Evolutionary conservation across 2,329 filamentous ascomycete species (phyloP).

Genomic region (Ophiosphaerella korrae): DNA sequence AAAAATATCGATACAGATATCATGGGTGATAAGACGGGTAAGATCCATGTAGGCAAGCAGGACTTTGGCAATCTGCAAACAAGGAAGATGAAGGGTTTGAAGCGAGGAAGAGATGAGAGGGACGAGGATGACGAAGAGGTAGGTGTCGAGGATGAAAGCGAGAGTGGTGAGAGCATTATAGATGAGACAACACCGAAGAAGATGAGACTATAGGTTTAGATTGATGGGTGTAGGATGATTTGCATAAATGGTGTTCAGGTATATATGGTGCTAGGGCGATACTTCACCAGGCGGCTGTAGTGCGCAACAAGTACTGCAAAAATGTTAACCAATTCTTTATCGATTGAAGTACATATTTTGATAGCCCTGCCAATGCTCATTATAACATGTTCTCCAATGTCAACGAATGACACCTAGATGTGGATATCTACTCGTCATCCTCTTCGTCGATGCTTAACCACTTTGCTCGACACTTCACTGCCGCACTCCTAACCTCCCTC

Average conservation of each 20-base stretch:
- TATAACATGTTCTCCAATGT: too few relatives aligned
- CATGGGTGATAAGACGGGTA: conserved; percentile 95
- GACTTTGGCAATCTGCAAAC: conserved; percentile 88
- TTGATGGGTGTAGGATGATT: background rate
- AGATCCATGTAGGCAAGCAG: conserved; percentile 88
- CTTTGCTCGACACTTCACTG: conserved; percentile 64
- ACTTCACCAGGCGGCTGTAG: background rate
- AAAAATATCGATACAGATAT: conserved; percentile 94
- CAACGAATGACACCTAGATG: too few relatives aligned
- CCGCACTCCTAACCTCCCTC: conserved; percentile 65
- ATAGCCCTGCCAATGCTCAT: too few relatives aligned
- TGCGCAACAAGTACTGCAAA: conserved; percentile 6
- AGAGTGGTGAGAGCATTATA: conserved; percentile 9
- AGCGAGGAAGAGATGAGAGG: conserved; percentile 66
- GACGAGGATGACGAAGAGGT: conserved; percentile 42
- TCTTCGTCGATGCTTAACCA: conserved; percentile 66
- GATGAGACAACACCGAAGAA: conserved; percentile 36
- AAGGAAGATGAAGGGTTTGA: conserved; percentile 98
- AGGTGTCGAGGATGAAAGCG: conserved; percentile 21
- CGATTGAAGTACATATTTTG: too few relatives aligned
- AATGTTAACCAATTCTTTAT: background rate
- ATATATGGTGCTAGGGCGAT: conserved; percentile 2
- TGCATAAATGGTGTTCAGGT: conserved; percentile 41
- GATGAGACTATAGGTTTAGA: conserved; percentile 19
- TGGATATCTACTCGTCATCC: conserved; percentile 51